phyloP scores from a whole-genome alignment of 2,329 filamentous ascomycete genomes.

The Microsporum canis region DNA sequence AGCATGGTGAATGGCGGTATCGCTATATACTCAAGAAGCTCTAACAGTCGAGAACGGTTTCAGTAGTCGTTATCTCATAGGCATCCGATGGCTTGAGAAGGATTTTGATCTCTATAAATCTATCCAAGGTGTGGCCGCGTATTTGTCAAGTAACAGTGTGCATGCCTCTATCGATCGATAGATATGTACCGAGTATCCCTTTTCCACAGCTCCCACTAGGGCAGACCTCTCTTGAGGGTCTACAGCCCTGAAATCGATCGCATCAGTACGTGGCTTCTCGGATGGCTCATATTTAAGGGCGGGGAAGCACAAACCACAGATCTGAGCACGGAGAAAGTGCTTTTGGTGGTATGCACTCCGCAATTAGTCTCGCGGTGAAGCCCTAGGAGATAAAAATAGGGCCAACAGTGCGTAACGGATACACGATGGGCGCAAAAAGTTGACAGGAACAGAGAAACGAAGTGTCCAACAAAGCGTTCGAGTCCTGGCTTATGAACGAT shows the following conservation, averaged over 20 bases:
- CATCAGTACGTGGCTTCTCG: neutral
- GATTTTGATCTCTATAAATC: neutral
- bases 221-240: neutral
- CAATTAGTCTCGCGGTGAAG: neutral
- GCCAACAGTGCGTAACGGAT: neutral
- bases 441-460: neutral
- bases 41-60: neutral
- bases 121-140: neutral
- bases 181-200: neutral
- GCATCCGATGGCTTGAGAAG: neutral
- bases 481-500: neutral
- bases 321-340: neutral
- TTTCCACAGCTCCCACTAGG: neutral
- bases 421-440: neutral
- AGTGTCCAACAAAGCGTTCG: neutral
- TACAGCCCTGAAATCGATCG: neutral
- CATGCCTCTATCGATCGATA: neutral
- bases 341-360: neutral
- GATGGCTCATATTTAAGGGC: neutral
- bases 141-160: neutral
- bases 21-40: neutral
- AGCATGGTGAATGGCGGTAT: neutral
- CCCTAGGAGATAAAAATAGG: neutral
- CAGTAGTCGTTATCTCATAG: neutral
- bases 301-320: conserved; percentile 1